These are phyloP conservation scores for Nicotiana knightiana DNA, from an alignment of 257 asterid genomes.

Conservation along the genomic window DNA sequence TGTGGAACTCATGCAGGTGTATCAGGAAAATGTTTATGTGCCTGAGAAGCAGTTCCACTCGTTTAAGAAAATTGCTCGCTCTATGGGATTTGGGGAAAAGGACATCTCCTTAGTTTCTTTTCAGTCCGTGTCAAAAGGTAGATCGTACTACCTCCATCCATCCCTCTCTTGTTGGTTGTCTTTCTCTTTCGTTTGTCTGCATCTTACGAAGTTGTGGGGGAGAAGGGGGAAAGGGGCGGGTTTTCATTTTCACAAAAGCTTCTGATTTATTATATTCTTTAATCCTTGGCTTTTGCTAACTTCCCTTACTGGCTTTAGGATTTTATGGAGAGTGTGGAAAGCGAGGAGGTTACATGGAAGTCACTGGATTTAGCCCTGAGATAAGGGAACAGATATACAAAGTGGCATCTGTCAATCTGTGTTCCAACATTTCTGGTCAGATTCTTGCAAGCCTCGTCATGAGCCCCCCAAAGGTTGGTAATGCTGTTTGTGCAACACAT, in stretches of 20 bases:
- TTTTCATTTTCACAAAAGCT: not conserved
- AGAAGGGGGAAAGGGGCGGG: not conserved
- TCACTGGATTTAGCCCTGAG: constrained; percentile 85
- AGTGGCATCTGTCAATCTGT: constrained; percentile 92
- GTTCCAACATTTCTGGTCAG: constrained; percentile 96
- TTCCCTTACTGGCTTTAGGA: constrained; percentile 34
- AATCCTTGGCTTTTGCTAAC: not conserved
- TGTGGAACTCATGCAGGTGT: constrained; percentile 48
- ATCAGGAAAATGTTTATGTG: constrained; percentile 86
- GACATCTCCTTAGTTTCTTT: constrained; percentile 80
- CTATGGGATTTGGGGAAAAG: constrained; percentile 80
- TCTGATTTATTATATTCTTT: not conserved
- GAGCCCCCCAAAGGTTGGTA: constrained; percentile 81
- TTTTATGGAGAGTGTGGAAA: constrained; percentile 97
- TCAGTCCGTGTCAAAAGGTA: constrained; percentile 96
- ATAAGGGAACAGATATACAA: constrained; percentile 89
- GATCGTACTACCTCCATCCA: not conserved
- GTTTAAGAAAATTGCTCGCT: constrained; percentile 71
- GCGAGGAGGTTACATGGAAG: constrained; percentile 97
- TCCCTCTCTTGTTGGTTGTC: not conserved
- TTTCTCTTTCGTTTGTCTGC: not conserved
- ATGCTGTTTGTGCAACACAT: not conserved
- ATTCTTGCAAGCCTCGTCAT: constrained; percentile 94
- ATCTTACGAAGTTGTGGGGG: not conserved
- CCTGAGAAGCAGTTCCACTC: constrained; percentile 93